Evolutionary conservation across 805 yeast species (phyloP), one percentile per base, ranked within the genome.

Genomic region (Isabelozyma rhagii): DNA sequence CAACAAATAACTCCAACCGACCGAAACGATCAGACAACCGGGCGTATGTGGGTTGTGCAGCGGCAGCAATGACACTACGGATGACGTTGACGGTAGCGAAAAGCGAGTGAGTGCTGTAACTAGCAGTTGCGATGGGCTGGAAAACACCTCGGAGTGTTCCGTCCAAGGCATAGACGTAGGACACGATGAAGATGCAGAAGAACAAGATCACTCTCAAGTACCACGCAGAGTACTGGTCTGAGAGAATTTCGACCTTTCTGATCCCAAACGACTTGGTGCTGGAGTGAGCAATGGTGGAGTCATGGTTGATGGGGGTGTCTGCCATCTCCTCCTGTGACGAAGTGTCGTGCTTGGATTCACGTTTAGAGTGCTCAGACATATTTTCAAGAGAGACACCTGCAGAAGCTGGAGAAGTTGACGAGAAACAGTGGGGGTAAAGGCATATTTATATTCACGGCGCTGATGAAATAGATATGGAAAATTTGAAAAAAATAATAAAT

Each of bases 21-120:
- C 91, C 91, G 59, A 83, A 83, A n/a, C 77, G 71, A 62, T 85
- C 89, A 8, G 87, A 77, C 38, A 85, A 66, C 55, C 87, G 71
- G 9, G 90, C 89, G 53, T 75, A 82, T 4, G 80, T 73, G 3
- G 86, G 83, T 59, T 82, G 87, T 4, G 86, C 75, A 14, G 85
- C 89, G 25, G 88, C 87, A 44, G 81, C 86, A 46, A 82, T 76
- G 39, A 85, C 87, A 29, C 79, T 69, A 48, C 76, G 74, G 52
- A 84, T 75, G 28, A 82, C 85, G 52, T 78, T 74, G 50, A 85
- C 77, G 3, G 89, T 80, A 5, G 89, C 75, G 42, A 78, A 63
- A 49, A 82, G 68, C 7, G 89, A 78, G 59, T 84, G 87, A 11
- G 63, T 56, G 27, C 73, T 50, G 65, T 80, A 85, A 11, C 83